Base-by-base conservation (phyloP, 148 eudicot species). In the Chenopodium quinoa region DNA sequence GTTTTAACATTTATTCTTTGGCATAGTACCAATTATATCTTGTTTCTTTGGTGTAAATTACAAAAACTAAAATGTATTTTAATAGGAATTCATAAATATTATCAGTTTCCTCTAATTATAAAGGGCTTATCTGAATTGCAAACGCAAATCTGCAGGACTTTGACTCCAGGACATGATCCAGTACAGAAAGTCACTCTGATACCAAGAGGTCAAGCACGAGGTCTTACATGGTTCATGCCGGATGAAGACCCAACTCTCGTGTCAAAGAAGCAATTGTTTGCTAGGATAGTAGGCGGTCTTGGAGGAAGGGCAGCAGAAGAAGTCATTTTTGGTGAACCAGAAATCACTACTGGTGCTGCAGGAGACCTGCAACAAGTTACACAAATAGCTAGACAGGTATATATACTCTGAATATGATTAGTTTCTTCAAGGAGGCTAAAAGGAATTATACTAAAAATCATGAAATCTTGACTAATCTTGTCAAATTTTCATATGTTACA, bases 261-360 rank as follows among this genome's bases (percentile, higher is more conserved):
- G 76, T 89, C 94, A 16, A 92, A 88, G 85, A 81, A 88, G 62
- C 94, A 92, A 48, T 86, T 92, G 19, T 92, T 91, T 84, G 94
- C 97, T 5, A 85, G 97, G 85, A 89, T 94, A 60, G 94, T 94
- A 23, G 91, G 96, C 73, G 97, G 94, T 6, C 87, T 94, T 1
- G 94, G 94, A 77, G 94, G 98, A 27, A 80, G 98, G 40, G 98
- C 97, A 71, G 94, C 94, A 0, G 94, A 94, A 80, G 98, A 92
- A 87, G 85, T 91, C 10, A 85, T 94, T 78, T 92, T 94, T 78
- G 97, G 97, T 25, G 94, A 94, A 73, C 81, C 90, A 25, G 97
- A 94, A 80, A 89, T 94, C 60, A 94, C 98, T 1, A 91, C 94
- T 31, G 94, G 97, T 80, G 98, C 94, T 66, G 92, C 97, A n/a